phyloP scores from a whole-genome alignment of 352 stramenopile species.

The Phytophthora citricola region DNA sequence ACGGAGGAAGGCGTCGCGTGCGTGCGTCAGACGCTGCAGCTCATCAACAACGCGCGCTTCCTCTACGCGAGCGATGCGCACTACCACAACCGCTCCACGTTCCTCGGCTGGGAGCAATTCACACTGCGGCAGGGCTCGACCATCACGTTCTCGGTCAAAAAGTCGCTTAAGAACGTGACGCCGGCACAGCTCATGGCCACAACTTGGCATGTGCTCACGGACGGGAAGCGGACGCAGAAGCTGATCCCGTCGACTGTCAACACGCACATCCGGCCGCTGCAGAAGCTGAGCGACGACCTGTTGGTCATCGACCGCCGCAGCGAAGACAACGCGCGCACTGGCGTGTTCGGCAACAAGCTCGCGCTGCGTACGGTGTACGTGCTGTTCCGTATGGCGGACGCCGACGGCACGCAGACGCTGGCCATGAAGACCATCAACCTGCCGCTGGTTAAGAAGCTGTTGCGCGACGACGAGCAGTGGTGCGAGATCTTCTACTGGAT shows the following conservation, averaged over 20 bases:
- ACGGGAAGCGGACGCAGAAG: conserved; percentile 36
- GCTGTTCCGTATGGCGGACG: conserved; percentile 39
- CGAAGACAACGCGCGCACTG: conserved; percentile 29
- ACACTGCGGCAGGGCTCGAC: conserved; percentile 42
- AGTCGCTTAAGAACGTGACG: conserved; percentile 40
- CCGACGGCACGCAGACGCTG: conserved; percentile 40
- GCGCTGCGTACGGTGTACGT: conserved; percentile 63
- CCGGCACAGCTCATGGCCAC: conserved; percentile 33
- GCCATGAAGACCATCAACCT: conserved; percentile 73
- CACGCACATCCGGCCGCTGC: conserved; percentile 49
- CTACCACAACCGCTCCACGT: conserved; percentile 40
- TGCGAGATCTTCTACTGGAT: conserved; percentile 79
- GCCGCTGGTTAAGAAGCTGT: conserved; percentile 47
- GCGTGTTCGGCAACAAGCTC: conserved; percentile 30
- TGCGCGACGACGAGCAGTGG: conserved; percentile 56
- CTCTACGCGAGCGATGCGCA: conserved; percentile 40
- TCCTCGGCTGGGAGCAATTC: conserved; percentile 63
- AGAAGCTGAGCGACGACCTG: conserved; percentile 51
- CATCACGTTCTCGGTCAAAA: conserved; percentile 62
- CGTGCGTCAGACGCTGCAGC: conserved; percentile 37
- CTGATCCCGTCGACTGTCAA: conserved; percentile 48
- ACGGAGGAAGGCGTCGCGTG: conserved; percentile 38
- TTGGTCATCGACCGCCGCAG: conserved; percentile 61
- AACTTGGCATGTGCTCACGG: conserved; percentile 53
- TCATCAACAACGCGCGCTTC: conserved; percentile 41